A percentile compares a stretch with the other conserved stretches of the same genome.
Evolutionary conservation across 441 rosid species (phyloP).

Genomic region (Arabidopsis lyrata): DNA sequence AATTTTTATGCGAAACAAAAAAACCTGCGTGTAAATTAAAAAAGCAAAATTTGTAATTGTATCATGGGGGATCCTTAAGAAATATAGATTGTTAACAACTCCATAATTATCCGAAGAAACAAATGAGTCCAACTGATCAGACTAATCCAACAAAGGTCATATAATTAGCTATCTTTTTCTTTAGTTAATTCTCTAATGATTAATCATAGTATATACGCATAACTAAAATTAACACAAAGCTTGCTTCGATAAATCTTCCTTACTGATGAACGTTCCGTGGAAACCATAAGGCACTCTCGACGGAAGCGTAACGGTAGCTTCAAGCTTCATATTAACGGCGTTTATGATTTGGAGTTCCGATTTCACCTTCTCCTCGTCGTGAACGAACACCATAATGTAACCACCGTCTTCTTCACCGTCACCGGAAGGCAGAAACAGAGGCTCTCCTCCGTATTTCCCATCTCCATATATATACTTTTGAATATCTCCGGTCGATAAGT

Average conservation of each 20-base stretch:
- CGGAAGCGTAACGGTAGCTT: constrained; percentile 71
- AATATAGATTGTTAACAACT: background rate
- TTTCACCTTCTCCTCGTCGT: constrained; percentile 66
- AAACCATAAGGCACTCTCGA: constrained; percentile 95
- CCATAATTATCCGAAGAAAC: constrained; percentile 1
- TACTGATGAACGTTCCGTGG: constrained; percentile 77
- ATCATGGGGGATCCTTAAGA: background rate
- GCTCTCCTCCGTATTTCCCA: constrained; percentile 79
- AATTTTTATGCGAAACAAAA: background rate
- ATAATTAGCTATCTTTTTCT: background rate
- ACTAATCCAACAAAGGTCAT: background rate
- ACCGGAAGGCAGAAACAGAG: constrained; percentile 62
- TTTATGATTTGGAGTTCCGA: constrained; percentile 79
- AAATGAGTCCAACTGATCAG: background rate
- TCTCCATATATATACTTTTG: constrained; percentile 61
- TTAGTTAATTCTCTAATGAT: constrained; percentile 9
- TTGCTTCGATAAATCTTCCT: constrained; percentile 62
- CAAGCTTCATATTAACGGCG: constrained; percentile 56
- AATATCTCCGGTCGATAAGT: constrained; percentile 66
- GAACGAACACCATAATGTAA: constrained; percentile 65
- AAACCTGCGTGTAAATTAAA: background rate
- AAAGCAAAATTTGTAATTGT: no score
- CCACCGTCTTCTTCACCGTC: constrained; percentile 61
- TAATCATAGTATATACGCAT: background rate
- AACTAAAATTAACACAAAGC: constrained; percentile 28